phyloP scores from a whole-genome alignment of 257 asterid species.

The Fraxinus pennsylvanica region DNA sequence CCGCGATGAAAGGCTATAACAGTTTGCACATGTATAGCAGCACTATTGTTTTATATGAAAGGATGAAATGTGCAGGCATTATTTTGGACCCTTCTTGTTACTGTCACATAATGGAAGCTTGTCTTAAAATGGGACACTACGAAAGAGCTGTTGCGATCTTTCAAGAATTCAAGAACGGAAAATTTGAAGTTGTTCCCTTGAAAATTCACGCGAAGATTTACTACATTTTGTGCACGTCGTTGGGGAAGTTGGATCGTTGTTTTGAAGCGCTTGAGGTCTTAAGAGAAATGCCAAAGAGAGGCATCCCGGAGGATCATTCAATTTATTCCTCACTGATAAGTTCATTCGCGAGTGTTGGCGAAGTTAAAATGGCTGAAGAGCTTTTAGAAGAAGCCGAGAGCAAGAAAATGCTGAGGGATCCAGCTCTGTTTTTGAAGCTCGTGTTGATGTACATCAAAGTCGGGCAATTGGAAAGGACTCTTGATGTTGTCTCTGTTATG shows the following conservation, averaged over 20 bases:
- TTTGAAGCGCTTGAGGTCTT: constrained; percentile 64
- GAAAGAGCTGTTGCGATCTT: constrained; percentile 50
- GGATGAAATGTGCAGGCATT: constrained; percentile 53
- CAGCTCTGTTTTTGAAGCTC: constrained; percentile 74
- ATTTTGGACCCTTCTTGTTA: constrained; percentile 52
- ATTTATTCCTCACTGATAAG: constrained; percentile 68
- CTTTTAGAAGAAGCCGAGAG: constrained; percentile 69
- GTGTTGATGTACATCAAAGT: constrained; percentile 59
- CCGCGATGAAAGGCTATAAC: constrained; percentile 83
- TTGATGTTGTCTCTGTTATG: constrained; percentile 55
- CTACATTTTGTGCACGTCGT: constrained; percentile 57
- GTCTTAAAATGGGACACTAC: constrained; percentile 39
- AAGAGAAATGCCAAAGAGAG: constrained; percentile 57
- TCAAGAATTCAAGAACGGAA: constrained; percentile 42
- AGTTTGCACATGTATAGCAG: constrained; percentile 84
- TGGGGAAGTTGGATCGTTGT: constrained; percentile 58
- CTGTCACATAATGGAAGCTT: constrained; percentile 68
- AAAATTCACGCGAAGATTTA: constrained; percentile 40
- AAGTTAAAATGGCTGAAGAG: constrained; percentile 62
- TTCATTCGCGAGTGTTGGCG: constrained; percentile 51
- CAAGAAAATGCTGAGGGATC: constrained; percentile 76
- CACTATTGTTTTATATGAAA: constrained; percentile 38
- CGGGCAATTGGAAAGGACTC: constrained; percentile 63
- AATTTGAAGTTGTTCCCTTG: constrained; percentile 10
- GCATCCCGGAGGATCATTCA: constrained; percentile 47